phyloP scores from a whole-genome alignment of 106 monocot species.

The Platanthera guangdongensis region DNA sequence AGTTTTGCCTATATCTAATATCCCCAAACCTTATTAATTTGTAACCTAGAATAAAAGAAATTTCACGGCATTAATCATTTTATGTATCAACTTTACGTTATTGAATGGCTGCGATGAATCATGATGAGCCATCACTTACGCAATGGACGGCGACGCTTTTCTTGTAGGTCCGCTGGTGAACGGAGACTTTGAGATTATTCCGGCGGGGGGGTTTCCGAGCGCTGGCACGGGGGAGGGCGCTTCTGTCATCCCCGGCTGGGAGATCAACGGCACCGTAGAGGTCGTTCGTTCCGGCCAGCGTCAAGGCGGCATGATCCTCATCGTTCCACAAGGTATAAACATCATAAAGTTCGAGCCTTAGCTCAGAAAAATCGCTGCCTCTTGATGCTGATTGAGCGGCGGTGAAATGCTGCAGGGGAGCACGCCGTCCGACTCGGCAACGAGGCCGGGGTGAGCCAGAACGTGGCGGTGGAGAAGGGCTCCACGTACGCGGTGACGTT shows the following conservation, averaged over 20 bases:
- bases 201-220: slow-evolving; percentile 49
- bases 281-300: slow-evolving; percentile 74
- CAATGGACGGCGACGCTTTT: not conserved
- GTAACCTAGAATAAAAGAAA: not conserved
- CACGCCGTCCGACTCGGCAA: slow-evolving; percentile 83
- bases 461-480: slow-evolving; percentile 59
- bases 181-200: slow-evolving; percentile 73
- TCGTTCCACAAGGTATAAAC: slow-evolving; percentile 79
- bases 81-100: not conserved
- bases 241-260: slow-evolving; percentile 56
- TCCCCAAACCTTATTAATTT: not conserved
- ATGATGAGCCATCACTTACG: not conserved
- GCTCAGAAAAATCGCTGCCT: not conserved
- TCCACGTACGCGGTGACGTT: slow-evolving; percentile 71
- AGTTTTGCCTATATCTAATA: not conserved
- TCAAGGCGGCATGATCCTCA: slow-evolving; percentile 95
- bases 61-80: not conserved
- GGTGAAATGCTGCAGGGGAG: slow-evolving; percentile 28
- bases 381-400: not conserved
- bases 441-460: slow-evolving; percentile 70
- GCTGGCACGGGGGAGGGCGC: slow-evolving; percentile 22
- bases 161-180: slow-evolving; percentile 70
- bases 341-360: not conserved
- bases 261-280: slow-evolving; percentile 81
- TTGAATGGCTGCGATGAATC: not conserved